Evolutionary conservation across 164 flowering plant genomes (phyloP), one percentile per base, ranked within the genome.

Genomic region (Berberis vulgaris): DNA sequence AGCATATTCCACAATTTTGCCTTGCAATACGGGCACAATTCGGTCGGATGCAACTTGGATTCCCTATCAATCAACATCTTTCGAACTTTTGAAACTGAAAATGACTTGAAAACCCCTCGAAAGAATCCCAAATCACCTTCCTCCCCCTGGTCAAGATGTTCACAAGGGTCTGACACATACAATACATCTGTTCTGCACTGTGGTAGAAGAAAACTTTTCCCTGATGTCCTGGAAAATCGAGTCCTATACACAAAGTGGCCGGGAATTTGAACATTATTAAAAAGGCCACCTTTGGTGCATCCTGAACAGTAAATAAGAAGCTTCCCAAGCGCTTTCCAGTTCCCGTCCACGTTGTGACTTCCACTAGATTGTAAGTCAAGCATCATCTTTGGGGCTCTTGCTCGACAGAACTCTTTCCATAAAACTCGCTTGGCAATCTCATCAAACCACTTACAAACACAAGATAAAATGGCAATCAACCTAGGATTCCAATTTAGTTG

Each of bases 401-500:
- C 79, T 38, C 81, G 77, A 73, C 97, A 94, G 71, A 94, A 94
- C 72, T 91, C 97, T 76, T 87, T 91, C 99, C 99, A 91, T 6
- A 94, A 79, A 2, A 89, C 85, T 61, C 97, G 73, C 77, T 89
- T 94, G 5, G 96, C 96, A 60, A 94, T 78, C 67, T 94, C 99
- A 72, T 94, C 99, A 74, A 94, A 94, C 99, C 99, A 94, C 76
- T 94, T 94, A 84, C 97, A 94, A 1, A 76, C 85, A 64, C 94
- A 87, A 46, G 99, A 89, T 49, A 94, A 74, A 39, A 83, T 68
- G 13, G 97, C 96, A 66, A 91, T 89, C 67, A 80, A 59, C 73
- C 89, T 86, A 6, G 99, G 99, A 64, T 94, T 94, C 99, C 99
- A 94, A 65, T 94, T 91, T 61, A 86, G 54, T 2, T 80, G 83